Evolutionary conservation across 2,329 filamentous ascomycete species (phyloP).

Genomic region (Aspergillus clavatus): DNA sequence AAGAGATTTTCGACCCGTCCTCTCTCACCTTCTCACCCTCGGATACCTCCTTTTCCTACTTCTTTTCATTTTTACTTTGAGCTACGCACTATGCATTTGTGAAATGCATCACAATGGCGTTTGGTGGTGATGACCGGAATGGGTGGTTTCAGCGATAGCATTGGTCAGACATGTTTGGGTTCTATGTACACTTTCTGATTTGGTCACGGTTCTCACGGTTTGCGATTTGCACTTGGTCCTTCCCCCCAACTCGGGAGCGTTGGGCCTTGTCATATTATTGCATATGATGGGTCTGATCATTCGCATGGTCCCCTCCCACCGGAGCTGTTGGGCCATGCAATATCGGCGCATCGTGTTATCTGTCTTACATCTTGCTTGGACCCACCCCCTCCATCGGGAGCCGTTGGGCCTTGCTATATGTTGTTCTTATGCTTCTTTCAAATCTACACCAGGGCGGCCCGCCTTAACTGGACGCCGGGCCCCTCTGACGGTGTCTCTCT

Average conservation of each 20-base stretch:
- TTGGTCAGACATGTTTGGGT: slow-evolving; percentile 15
- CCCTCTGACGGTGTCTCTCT: background rate
- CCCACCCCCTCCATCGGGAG: too few species aligned
- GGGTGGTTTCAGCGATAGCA: slow-evolving; percentile 9
- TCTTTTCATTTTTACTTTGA: slow-evolving; percentile 3
- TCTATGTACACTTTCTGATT: slow-evolving; percentile 16
- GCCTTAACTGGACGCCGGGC: background rate
- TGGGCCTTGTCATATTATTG: background rate
- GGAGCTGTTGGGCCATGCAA: background rate
- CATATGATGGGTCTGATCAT: too few species aligned
- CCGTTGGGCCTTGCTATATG: slow-evolving; percentile 3
- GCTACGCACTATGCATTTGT: slow-evolving; percentile 24
- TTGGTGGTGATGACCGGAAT: slow-evolving; percentile 15
- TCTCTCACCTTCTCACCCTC: slow-evolving; percentile 7
- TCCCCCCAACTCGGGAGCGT: slow-evolving; percentile 3
- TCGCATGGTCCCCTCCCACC: too few species aligned
- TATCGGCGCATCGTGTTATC: slow-evolving; percentile 3
- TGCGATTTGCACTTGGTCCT: slow-evolving; percentile 10
- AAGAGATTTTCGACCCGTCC: slow-evolving; percentile 12
- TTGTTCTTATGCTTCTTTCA: slow-evolving; percentile 9
- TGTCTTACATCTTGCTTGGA: background rate
- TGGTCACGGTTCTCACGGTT: slow-evolving; percentile 3
- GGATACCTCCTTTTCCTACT: slow-evolving; percentile 11
- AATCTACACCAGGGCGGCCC: background rate
- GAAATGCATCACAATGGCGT: slow-evolving; percentile 27